Base-by-base conservation (phyloP, 257 asterid species). In the Penstemon barbatus region DNA sequence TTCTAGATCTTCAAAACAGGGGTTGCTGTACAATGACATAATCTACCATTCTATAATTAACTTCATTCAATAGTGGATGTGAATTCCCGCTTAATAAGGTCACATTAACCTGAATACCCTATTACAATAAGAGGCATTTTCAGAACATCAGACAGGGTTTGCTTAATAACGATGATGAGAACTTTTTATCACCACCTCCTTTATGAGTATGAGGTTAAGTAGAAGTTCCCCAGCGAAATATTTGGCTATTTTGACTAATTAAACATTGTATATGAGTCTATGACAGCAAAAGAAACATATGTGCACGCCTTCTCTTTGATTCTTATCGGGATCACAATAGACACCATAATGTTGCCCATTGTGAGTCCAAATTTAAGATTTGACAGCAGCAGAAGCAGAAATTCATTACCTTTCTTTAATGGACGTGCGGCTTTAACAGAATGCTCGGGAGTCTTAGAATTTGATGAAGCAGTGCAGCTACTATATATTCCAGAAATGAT, bases 401-500 rank as follows among this genome's bases (percentile, higher is more conserved):
- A 25, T 25, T 25, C 33, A 25, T 56, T 82, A 94, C 97, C 99
- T 86, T 82, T 89, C 86, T 75, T 94, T 61, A 91, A 65, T 15
- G 89, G 88, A 45, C 74, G 81, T 58, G 76, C 75, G 67, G 76
- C 78, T 72, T 77, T 66, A 69, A 82, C 82, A 55, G 97, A 85
- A 57, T 74, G 52, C 59, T 82, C 87, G 37, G 70, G 77, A 72
- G 78, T 74, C 75, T 85, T 86, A 5, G 87, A 59, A 52, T 76
- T 74, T 25, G 92, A 76, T 63, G 97, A 75, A 69, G 89, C 79
- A 4, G 90, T 62, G 44, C 87, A 85, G 81, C 79, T 75, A 66
- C 79, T 92, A 74, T 84, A 37, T 66, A 89, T 96, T 70, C 95
- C 93, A 2, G 89, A 81, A 55, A 86, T 89, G 61, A 83, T 80